phyloP scores from a whole-genome alignment of 768 basidiomycete genomes.

The Phaffia australis region DNA sequence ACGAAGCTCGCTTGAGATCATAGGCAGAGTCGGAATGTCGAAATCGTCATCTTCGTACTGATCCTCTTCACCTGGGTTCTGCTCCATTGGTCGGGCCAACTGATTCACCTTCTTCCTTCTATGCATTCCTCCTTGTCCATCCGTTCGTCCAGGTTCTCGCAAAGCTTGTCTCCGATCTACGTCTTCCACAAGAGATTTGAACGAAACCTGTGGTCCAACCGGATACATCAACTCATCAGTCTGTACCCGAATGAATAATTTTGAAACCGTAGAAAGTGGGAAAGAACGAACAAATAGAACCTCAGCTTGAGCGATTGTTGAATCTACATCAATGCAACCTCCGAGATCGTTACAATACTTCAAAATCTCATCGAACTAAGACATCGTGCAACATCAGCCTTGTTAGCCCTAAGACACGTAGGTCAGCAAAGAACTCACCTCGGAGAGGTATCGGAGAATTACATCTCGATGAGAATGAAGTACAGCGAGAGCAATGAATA shows the following conservation, averaged over 20 bases:
- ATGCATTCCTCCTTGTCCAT: neutral
- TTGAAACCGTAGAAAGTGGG: neutral
- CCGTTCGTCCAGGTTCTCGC: neutral
- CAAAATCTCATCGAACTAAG: slow-evolving; percentile 67
- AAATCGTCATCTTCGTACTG: slow-evolving; percentile 10
- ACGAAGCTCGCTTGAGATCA: slow-evolving; percentile 21
- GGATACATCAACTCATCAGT: neutral
- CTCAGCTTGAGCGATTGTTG: slow-evolving; percentile 90
- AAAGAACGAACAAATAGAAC: slow-evolving; percentile 56
- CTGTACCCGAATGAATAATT: neutral
- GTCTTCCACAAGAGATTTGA: slow-evolving; percentile 75
- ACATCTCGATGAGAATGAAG: slow-evolving; percentile 92
- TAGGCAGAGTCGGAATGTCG: slow-evolving; percentile 18
- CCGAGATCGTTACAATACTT: slow-evolving; percentile 84
- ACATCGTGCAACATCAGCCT: slow-evolving; percentile 1
- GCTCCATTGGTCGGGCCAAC: neutral
- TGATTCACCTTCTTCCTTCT: neutral
- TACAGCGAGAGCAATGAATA: slow-evolving; percentile 87
- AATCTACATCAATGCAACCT: slow-evolving; percentile 69
- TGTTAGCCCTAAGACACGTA: slow-evolving; percentile 29
- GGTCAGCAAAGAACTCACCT: slow-evolving; percentile 49
- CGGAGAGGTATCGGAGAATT: slow-evolving; percentile 74
- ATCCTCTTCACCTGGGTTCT: no score
- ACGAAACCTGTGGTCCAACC: slow-evolving; percentile 48
- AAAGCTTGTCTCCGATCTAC: slow-evolving; percentile 50